Conservation (phyloP, 176 grass and related monocot genomes). For the Oryza punctata region DNA sequence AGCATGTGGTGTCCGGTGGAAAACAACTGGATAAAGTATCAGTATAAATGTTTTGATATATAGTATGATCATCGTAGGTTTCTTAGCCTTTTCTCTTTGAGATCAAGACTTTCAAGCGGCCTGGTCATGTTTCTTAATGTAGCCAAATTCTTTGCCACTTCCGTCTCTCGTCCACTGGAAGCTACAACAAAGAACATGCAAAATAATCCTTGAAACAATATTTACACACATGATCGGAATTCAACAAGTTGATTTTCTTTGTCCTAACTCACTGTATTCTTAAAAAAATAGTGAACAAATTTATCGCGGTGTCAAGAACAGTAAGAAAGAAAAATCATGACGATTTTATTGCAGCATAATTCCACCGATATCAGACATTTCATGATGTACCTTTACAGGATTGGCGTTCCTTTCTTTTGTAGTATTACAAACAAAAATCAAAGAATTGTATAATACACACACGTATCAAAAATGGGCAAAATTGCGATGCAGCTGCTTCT, state of each 20-base stretch:
- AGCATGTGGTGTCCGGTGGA: background rate
- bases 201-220: background rate
- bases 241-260: background rate
- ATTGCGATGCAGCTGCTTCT: slow-evolving; percentile 16
- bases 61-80: too few species aligned
- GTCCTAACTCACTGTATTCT: background rate
- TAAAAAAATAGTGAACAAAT: background rate
- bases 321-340: slow-evolving; percentile 10
- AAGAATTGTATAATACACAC: slow-evolving; percentile 39
- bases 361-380: background rate
- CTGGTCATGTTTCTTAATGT: background rate
- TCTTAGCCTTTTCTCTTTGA: too few species aligned
- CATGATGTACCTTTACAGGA: slow-evolving; percentile 10
- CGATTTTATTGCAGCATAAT: background rate
- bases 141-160: background rate
- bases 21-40: background rate
- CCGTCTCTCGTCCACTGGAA: background rate
- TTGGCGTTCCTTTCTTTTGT: slow-evolving; percentile 8
- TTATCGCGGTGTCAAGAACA: background rate
- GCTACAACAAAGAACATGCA: slow-evolving; percentile 4
- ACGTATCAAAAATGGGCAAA: slow-evolving; percentile 1
- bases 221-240: background rate
- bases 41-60: background rate
- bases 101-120: too few species aligned
- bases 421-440: slow-evolving; percentile 26